Conservation (phyloP, 1,139 yeast genomes). For the Debaryomyces sp. region DNA sequence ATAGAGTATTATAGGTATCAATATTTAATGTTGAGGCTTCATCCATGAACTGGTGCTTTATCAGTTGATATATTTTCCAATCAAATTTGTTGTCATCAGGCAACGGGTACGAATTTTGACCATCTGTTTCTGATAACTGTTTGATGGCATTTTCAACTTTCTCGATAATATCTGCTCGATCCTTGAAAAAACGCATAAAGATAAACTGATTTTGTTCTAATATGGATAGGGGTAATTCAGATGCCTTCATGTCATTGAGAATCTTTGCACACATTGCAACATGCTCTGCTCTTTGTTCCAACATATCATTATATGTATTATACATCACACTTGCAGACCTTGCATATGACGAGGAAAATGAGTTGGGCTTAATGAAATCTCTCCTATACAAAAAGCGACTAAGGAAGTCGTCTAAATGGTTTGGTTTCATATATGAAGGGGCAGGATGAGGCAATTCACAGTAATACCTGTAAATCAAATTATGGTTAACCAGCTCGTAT, state of each 20-base stretch:
- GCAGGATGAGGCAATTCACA: slow-evolving; percentile 37
- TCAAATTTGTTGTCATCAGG: slow-evolving; percentile 19
- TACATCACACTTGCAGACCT: not conserved
- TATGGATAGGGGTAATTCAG: slow-evolving; percentile 30
- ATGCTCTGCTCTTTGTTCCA: slow-evolving; percentile 21
- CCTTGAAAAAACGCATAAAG: slow-evolving; percentile 34
- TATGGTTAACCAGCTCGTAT: slow-evolving; percentile 26
- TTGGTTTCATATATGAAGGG: slow-evolving; percentile 32
- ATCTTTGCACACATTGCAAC: slow-evolving; percentile 25
- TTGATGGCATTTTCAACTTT: slow-evolving; percentile 12
- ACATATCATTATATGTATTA: slow-evolving; percentile 20
- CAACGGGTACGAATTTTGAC: not conserved
- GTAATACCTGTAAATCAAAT: slow-evolving; percentile 34
- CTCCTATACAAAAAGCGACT: slow-evolving; percentile 25
- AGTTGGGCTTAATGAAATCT: slow-evolving; percentile 25
- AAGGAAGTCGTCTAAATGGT: slow-evolving; percentile 43
- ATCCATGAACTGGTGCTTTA: slow-evolving; percentile 3
- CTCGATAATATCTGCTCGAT: slow-evolving; percentile 23
- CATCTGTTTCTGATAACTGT: slow-evolving; percentile 7
- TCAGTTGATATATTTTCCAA: slow-evolving; percentile 20
- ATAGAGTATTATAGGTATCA: slow-evolving; percentile 24
- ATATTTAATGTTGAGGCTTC: slow-evolving; percentile 12
- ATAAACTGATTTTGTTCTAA: slow-evolving; percentile 34
- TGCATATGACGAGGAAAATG: slow-evolving; percentile 16
- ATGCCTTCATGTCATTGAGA: slow-evolving; percentile 28